Conservation (phyloP, 108 stramenopile genomes). For the Nitzschia putrida region DNA sequence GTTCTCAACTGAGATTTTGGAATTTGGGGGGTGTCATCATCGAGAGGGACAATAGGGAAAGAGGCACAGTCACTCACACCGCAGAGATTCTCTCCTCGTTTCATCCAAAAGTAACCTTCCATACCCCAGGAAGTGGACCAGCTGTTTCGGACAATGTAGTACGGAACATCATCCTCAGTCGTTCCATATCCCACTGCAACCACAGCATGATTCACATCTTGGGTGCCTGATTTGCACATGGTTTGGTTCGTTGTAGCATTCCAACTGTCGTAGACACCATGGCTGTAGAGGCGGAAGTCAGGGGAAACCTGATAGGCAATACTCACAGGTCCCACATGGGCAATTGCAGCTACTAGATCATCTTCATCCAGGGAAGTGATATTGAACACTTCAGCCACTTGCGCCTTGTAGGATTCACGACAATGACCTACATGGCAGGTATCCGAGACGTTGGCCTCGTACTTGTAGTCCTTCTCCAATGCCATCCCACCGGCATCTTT, state of each 20-base stretch:
- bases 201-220: slow-evolving; percentile 74
- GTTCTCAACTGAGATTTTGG: no score
- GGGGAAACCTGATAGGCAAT: slow-evolving; percentile 79
- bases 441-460: slow-evolving; percentile 32
- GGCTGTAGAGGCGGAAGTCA: slow-evolving; percentile 59
- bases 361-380: slow-evolving; percentile 48
- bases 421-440: slow-evolving; percentile 3
- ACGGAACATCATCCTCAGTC: slow-evolving; percentile 21
- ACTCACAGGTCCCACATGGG: slow-evolving; percentile 51
- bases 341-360: slow-evolving; percentile 58
- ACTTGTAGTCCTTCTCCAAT: slow-evolving; percentile 40
- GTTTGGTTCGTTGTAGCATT: slow-evolving; percentile 51
- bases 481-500: slow-evolving; percentile 58
- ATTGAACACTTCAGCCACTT: slow-evolving; percentile 48
- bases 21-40: neutral
- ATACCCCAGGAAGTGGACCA: slow-evolving; percentile 61
- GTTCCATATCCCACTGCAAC: slow-evolving; percentile 75
- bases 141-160: slow-evolving; percentile 67
- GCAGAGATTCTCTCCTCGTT: slow-evolving; percentile 44
- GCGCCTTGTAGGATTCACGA: neutral
- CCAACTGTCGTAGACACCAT: slow-evolving; percentile 62
- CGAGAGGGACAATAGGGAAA: slow-evolving; percentile 45
- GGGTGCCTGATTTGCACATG: slow-evolving; percentile 41
- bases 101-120: slow-evolving; percentile 60
- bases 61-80: slow-evolving; percentile 58